Conservation (phyloP, 176 grass and related monocot species). For the Poa pratensis region DNA sequence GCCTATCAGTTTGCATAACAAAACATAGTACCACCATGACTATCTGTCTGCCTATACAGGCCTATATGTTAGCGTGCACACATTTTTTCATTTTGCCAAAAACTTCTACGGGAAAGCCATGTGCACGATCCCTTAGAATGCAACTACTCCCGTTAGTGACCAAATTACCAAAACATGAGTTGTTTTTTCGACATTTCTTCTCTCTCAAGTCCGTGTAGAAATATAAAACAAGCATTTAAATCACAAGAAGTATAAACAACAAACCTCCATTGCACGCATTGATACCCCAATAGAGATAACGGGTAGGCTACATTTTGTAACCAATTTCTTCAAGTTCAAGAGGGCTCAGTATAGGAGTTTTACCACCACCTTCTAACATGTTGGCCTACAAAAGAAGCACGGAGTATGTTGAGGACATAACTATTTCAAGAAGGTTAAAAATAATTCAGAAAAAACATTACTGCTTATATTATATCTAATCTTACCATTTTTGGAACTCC, state of each 20-base stretch:
- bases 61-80: not conserved
- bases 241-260: constrained; percentile 27
- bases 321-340: constrained; percentile 87
- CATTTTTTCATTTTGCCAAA: not conserved
- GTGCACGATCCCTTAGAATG: not conserved
- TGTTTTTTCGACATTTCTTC: not conserved
- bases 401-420: constrained; percentile 25
- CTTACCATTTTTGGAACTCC: constrained; percentile 95
- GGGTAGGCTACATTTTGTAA: constrained; percentile 90
- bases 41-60: not conserved
- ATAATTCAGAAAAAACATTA: constrained; percentile 18
- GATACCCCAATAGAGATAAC: constrained; percentile 90
- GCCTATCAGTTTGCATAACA: not conserved
- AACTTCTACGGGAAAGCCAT: not conserved
- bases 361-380: constrained; percentile 99
- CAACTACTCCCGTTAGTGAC: not conserved
- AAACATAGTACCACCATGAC: not conserved
- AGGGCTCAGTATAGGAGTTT: constrained; percentile 90
- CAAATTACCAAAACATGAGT: not conserved
- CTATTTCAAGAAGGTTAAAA: not conserved
- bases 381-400: constrained; percentile 64
- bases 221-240: not conserved
- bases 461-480: constrained; percentile 42
- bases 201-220: not conserved
- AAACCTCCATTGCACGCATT: constrained; percentile 98